A percentile compares a stretch with the other conserved stretches of the same genome.
These are phyloP conservation scores for Penicillium paxilli DNA, from an alignment of 495 filamentous ascomycete species.

Conservation along the genomic window DNA sequence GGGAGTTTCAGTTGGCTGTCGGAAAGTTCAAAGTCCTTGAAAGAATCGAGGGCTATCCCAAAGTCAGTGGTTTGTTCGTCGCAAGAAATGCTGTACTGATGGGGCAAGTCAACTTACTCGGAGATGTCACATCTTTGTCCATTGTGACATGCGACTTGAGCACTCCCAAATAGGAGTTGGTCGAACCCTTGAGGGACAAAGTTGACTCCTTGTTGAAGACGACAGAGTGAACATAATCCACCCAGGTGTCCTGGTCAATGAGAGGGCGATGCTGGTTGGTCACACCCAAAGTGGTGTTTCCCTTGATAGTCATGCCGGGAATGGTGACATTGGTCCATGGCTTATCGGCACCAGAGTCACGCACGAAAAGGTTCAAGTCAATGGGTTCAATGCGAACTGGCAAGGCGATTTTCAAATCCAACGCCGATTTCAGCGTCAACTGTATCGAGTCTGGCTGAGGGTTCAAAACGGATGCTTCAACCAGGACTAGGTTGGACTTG, in stretches of 20 bases:
- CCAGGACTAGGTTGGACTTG: constrained; percentile 38
- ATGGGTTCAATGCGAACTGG: constrained; percentile 41
- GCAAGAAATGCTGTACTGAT: neutral
- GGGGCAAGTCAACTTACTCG: constrained; percentile 35
- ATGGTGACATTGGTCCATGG: constrained; percentile 29
- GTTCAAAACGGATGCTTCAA: constrained; percentile 33
- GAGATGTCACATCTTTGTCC: constrained; percentile 37
- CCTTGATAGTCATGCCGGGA: constrained; percentile 27
- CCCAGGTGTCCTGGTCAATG: constrained; percentile 28
- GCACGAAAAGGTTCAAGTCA: constrained; percentile 33
- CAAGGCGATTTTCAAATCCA: constrained; percentile 36
- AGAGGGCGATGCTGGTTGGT: constrained; percentile 23
- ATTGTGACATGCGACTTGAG: constrained; percentile 35
- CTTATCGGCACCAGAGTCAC: constrained; percentile 21
- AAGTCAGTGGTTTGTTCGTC: constrained; percentile 2
- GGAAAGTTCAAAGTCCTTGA: constrained; percentile 29
- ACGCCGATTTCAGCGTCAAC: constrained; percentile 33
- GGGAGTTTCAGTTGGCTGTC: constrained; percentile 22
- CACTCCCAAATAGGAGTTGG: constrained; percentile 35
- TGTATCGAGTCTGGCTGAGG: constrained; percentile 32
- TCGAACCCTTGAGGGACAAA: constrained; percentile 31
- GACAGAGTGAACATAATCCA: constrained; percentile 33
- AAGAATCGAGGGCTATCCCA: constrained; percentile 26
- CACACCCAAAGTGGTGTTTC: constrained; percentile 36
- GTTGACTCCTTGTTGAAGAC: constrained; percentile 30